Evolutionary conservation across 2,329 filamentous ascomycete genomes (phyloP).

Genomic region (Xenoacremonium recifei): DNA sequence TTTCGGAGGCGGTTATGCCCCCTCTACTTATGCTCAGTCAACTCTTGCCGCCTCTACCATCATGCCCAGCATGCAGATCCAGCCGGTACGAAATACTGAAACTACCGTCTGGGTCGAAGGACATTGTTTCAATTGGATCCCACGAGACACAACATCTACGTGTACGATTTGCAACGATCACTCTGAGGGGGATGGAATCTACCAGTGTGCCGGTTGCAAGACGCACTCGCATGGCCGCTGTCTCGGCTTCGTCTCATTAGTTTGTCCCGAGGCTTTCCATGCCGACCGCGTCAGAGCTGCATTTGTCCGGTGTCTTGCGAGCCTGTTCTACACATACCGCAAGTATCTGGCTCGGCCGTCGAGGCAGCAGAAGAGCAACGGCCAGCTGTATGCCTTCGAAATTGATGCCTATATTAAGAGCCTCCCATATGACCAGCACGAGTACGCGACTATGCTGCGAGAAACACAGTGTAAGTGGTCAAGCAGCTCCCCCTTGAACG

Average conservation of each 20-base stretch:
- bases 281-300: conserved; percentile 60
- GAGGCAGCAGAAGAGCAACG: conserved; percentile 59
- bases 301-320: conserved; percentile 65
- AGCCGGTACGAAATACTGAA: conserved; percentile 75
- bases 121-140: conserved; percentile 70
- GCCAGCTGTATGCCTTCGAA: conserved; percentile 63
- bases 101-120: conserved; percentile 82
- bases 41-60: conserved; percentile 82
- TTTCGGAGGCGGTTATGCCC: conserved; percentile 69
- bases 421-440: conserved; percentile 64
- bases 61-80: conserved; percentile 80
- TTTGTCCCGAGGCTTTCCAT: conserved; percentile 62
- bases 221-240: conserved; percentile 58
- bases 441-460: conserved; percentile 62
- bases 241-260: conserved; percentile 60
- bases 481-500: background rate
- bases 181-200: conserved; percentile 69
- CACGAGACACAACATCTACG: conserved; percentile 56
- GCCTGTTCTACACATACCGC: conserved; percentile 64
- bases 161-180: conserved; percentile 78
- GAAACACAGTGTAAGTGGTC: conserved; percentile 65
- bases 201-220: conserved; percentile 67
- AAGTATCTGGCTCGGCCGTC: conserved; percentile 60
- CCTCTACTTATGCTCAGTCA: conserved; percentile 82
- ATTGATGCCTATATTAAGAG: conserved; percentile 65